Evolutionary conservation across 306 rosid genomes (phyloP), one percentile per base, ranked within the genome.

Genomic region (Trichosanthes truncata): DNA sequence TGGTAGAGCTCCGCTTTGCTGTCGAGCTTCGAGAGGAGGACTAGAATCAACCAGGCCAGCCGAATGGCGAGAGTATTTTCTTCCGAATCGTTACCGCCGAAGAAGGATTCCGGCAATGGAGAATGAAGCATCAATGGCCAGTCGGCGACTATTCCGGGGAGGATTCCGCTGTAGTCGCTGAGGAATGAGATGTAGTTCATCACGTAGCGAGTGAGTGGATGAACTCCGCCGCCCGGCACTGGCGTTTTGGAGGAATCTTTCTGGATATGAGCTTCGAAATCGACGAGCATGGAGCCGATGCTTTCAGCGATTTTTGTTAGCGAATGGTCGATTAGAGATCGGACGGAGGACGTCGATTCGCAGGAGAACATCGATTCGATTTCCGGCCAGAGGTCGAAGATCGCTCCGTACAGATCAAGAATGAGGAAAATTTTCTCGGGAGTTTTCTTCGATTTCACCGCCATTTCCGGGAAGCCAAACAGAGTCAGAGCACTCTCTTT

Each of bases 171-270:
- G 88, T 91, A 92, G 45, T 92, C 98, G 72, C 85, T 25, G 41
- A 94, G 93, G 69, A 94, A 79, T 1, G 87, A 18, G 25, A 91
- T 61, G 82, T 92, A 94, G 81, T 94, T 94, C 97, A 94, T 89
- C 4, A 87, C 98, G 83, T 94, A 94, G 41, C 98, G 98, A 10
- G 98, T 92, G n/a, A 94, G 90, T 0, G 97, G 98, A 82, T 94
- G 98, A 80, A 88, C 72, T 4, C 89, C 96, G 20, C 98, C 97
- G 17, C 91, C 86, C 0, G 93, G 95, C 3, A 92, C 89, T 0
- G 92, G 80, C n/a, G 41, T 78, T 77, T 86, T 90, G 4, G 97
- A 89, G 0, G 77, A 26, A 45, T 92, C 97, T 81, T 94, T 94
- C 69, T 85, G 92, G 26, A 94, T 90, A 40, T 91, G 93, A 33